Percentiles rank a stretch among this genome's conserved stretches.
phyloP scores from a whole-genome alignment of 305 asterid species.

The Withania somnifera region DNA sequence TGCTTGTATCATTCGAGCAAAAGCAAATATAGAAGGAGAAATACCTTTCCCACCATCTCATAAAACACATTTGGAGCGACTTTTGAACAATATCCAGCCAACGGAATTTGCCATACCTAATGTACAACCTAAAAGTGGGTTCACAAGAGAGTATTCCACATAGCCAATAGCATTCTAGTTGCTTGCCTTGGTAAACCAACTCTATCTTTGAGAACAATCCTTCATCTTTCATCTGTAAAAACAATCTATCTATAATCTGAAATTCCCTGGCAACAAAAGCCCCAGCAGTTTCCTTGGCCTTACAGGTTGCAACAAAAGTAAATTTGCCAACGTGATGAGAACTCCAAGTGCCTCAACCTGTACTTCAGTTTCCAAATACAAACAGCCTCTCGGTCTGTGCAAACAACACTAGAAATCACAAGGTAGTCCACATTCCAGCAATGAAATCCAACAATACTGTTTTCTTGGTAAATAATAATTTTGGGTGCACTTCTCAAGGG shows the following conservation, averaged over 20 bases:
- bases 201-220: conserved; percentile 43
- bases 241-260: conserved; percentile 40
- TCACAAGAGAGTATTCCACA: conserved; percentile 48
- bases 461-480: neutral
- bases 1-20: conserved; percentile 52
- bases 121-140: conserved; percentile 68
- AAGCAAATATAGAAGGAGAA: conserved; percentile 56
- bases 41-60: conserved; percentile 71
- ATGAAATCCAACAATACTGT: neutral
- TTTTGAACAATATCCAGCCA: conserved; percentile 63
- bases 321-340: neutral
- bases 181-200: conserved; percentile 81
- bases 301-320: neutral
- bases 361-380: neutral
- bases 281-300: neutral
- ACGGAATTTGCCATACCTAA: conserved; percentile 48
- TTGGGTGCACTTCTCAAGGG: neutral
- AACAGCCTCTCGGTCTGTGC: neutral
- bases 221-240: conserved; percentile 67
- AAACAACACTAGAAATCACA: neutral
- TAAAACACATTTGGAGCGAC: conserved; percentile 66
- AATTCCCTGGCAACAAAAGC: conserved; percentile 29
- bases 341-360: neutral
- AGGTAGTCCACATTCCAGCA: neutral
- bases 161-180: conserved; percentile 58